A percentile compares a stretch with the other conserved stretches of the same genome.
Conservation (phyloP, 192 early-diverging fungal genomes). For the Coemansia sp. region DNA sequence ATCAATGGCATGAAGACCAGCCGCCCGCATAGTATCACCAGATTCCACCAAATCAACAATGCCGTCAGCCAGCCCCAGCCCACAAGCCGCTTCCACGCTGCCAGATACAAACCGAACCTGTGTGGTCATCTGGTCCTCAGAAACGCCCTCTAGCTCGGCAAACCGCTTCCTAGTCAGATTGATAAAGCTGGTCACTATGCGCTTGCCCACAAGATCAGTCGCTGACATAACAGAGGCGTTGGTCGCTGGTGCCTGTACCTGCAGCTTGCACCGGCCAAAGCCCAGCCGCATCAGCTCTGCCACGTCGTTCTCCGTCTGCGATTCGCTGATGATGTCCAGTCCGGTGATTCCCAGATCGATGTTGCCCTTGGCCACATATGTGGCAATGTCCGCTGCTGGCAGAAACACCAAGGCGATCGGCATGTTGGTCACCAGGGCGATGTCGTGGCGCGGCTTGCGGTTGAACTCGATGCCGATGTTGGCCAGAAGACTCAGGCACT, state of each 20-base stretch:
- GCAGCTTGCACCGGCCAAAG: constrained; percentile 92
- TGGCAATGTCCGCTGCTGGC: constrained; percentile 93
- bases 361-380: constrained; percentile 93
- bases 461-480: constrained; percentile 96
- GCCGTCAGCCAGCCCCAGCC: constrained; percentile 92
- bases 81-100: constrained; percentile 95
- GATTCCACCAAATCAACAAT: constrained; percentile 86
- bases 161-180: constrained; percentile 70
- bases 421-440: constrained; percentile 91
- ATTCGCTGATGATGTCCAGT: constrained; percentile 91
- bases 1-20: constrained; percentile 88
- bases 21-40: constrained; percentile 99
- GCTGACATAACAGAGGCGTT: constrained; percentile 46
- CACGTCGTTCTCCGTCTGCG: constrained; percentile 67
- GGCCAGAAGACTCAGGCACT: constrained; percentile 75
- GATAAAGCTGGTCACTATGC: constrained; percentile 92
- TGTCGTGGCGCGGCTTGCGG: constrained; percentile 93
- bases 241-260: constrained; percentile 83
- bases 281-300: constrained; percentile 72
- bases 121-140: constrained; percentile 59
- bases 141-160: constrained; percentile 68
- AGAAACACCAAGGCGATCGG: constrained; percentile 94
- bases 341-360: constrained; percentile 98
- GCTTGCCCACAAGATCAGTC: constrained; percentile 81
- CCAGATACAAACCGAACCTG: constrained; percentile 86